Conservation (phyloP, 768 basidiomycete genomes). For the Termitomyces sp. region DNA sequence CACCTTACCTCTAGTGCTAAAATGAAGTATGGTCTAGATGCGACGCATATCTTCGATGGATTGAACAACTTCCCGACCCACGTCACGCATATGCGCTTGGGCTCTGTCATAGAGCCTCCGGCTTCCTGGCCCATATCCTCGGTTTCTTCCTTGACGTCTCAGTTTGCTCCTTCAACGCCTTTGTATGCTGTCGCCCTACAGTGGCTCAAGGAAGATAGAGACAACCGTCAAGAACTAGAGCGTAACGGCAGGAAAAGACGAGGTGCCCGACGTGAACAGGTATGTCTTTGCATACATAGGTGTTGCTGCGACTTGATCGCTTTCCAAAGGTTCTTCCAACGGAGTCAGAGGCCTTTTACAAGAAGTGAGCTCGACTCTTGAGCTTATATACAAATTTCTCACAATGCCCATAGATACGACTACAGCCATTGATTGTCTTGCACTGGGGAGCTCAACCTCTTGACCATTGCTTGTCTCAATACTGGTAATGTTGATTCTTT, state of each 20-base stretch:
- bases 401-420: slow-evolving; percentile 30
- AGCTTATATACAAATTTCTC: background rate
- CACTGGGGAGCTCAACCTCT: slow-evolving; percentile 13
- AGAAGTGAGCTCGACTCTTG: slow-evolving; percentile 48
- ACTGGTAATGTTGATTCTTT: background rate
- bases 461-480: background rate
- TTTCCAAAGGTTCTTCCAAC: slow-evolving; percentile 51
- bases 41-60: slow-evolving; percentile 97
- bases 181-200: slow-evolving; percentile 75
- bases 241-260: slow-evolving; percentile 50
- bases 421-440: slow-evolving; percentile 32
- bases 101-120: slow-evolving; percentile 63
- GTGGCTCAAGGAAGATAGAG: slow-evolving; percentile 87
- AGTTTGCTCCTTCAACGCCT: slow-evolving; percentile 23
- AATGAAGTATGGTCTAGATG: slow-evolving; percentile 50
- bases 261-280: slow-evolving; percentile 59
- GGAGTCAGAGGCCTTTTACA: slow-evolving; percentile 84
- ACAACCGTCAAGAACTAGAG: slow-evolving; percentile 57
- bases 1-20: slow-evolving; percentile 1
- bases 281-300: slow-evolving; percentile 21
- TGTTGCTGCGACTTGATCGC: background rate
- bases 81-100: slow-evolving; percentile 87
- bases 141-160: slow-evolving; percentile 15
- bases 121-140: slow-evolving; percentile 63
- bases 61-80: slow-evolving; percentile 90